Evolutionary conservation across 306 rosid species (phyloP), one percentile per base, ranked within the genome.

Genomic region (Vachellia pachyceras): DNA sequence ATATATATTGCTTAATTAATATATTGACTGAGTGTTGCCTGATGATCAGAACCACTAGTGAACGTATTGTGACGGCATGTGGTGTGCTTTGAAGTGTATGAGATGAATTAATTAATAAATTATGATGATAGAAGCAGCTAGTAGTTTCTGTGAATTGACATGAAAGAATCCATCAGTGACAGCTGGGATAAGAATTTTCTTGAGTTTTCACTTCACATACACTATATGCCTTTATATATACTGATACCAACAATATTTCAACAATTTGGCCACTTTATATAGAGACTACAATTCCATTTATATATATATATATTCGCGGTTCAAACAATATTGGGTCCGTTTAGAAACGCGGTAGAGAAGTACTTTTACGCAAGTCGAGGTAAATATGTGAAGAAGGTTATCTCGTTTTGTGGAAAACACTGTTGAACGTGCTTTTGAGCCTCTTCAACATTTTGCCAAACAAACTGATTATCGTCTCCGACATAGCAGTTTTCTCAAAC

Each of bases 241-340:
- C 44, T 49, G 71, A 33, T 57, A n/a, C 60, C 60, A 72, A 79
- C 63, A 25, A 79, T 63, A n/a, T 72, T 77, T 77, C 69, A 77
- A 66, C 18, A 41, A 63, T 37, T 45, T 77, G 68, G 72, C 45
- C 33, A 22, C 41, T 25, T n/a, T n/a, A n/a, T n/a, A n/a, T n/a
- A 65, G 18, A 18, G 23, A 73, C 33, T 29, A 29, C 67, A 73
- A 74, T 72, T 73, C 77, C 2, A 17, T 18, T 18, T 3, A 55
- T 7, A 50, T 7, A 50, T 7, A 17, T 23, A 10, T 3, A 10
- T 58, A 23, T 68, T 66, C 72, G 69, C 69, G 50, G 71, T 71
- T 40, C 80, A 83, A 83, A 86, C 40, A 80, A 86, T 73, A 70
- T n/a, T n/a, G n/a, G n/a, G n/a, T n/a, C n/a, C n/a, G n/a, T n/a